Conservation (phyloP, 2,329 filamentous ascomycete genomes). For the Colletotrichum siamense region DNA sequence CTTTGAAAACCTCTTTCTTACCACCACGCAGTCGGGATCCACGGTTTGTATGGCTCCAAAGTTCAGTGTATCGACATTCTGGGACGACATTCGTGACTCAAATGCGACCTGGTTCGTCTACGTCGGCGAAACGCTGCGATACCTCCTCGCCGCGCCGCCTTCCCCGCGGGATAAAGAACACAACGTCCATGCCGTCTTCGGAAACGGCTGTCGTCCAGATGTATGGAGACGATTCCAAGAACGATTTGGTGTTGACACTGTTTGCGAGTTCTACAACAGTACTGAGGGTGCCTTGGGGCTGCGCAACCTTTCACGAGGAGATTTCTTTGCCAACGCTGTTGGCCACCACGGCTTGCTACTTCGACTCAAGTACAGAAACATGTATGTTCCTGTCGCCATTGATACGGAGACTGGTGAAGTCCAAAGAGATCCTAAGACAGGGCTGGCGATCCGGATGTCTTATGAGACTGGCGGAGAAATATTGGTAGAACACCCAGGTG, state of each 20-base stretch:
- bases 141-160: conserved; percentile 71
- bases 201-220: conserved; percentile 72
- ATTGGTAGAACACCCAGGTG: conserved; percentile 64
- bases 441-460: conserved; percentile 66
- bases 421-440: conserved; percentile 68
- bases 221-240: conserved; percentile 69
- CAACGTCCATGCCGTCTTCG: conserved; percentile 63
- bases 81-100: conserved; percentile 72
- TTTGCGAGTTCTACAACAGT: conserved; percentile 80
- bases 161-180: conserved; percentile 66
- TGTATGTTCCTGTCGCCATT: conserved; percentile 70
- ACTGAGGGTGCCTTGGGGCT: conserved; percentile 74
- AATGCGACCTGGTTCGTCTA: conserved; percentile 76
- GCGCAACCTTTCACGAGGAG: conserved; percentile 64
- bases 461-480: conserved; percentile 80
- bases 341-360: conserved; percentile 73
- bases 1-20: conserved; percentile 19
- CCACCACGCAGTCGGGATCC: conserved; percentile 33
- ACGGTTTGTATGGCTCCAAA: conserved; percentile 68
- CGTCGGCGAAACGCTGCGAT: conserved; percentile 79
- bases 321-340: conserved; percentile 68
- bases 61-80: conserved; percentile 75
- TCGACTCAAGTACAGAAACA: conserved; percentile 56
- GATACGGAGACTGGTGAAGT: conserved; percentile 74
- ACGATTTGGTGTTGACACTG: conserved; percentile 52